phyloP scores from a whole-genome alignment of 106 monocot species.

The Phalaenopsis equestris region DNA sequence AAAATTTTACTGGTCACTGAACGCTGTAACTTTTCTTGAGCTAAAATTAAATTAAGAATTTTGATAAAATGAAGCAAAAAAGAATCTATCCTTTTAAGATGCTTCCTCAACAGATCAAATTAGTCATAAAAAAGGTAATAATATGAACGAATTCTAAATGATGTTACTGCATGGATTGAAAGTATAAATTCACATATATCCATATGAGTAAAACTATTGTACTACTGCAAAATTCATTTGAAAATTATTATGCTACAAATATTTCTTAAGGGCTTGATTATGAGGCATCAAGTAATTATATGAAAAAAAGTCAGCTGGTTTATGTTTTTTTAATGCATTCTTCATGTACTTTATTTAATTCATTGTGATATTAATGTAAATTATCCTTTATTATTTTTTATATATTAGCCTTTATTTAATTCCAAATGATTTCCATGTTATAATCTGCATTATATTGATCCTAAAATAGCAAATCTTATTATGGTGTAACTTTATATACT shows the following conservation, averaged over 20 bases:
- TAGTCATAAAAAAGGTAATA: background rate
- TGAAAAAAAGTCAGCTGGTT: background rate
- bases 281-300: background rate
- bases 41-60: background rate
- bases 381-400: background rate
- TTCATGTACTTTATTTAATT: too few relatives aligned
- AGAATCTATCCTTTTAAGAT: background rate
- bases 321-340: background rate
- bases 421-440: background rate
- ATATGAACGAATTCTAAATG: background rate
- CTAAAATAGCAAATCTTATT: background rate
- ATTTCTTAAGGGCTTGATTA: background rate
- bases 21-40: background rate
- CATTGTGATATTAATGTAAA: background rate
- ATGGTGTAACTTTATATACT: background rate
- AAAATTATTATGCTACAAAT: background rate
- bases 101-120: background rate
- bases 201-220: background rate
- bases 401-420: background rate
- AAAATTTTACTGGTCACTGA: background rate
- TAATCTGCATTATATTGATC: background rate
- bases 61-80: background rate
- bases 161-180: constrained; percentile 4
- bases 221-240: background rate
- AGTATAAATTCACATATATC: background rate